Conservation (phyloP, 1,284 basidiomycete genomes). For the Chalciporus sp. region DNA sequence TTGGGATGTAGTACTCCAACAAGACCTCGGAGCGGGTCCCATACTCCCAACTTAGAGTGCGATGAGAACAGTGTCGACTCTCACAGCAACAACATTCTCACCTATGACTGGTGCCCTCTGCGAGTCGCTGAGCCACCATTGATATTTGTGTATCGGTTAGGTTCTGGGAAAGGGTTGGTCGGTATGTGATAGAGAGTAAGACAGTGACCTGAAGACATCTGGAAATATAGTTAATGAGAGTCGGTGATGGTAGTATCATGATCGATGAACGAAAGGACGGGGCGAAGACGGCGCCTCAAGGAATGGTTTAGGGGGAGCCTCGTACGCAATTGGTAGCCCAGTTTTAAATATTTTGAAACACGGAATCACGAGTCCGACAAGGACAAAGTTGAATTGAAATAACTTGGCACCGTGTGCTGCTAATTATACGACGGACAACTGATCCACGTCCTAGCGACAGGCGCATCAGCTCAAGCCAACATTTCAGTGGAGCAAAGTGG, state of each 20-base stretch:
- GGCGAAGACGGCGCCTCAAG: not conserved
- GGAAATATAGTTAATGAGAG: not conserved
- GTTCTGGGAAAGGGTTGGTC: conserved; percentile 22
- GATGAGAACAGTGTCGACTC: not conserved
- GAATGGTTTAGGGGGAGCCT: not conserved
- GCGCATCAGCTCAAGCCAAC: no score
- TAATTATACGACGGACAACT: no score
- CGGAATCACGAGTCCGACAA: not conserved
- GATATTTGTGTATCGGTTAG: conserved; percentile 28
- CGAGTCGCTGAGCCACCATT: conserved; percentile 27
- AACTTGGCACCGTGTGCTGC: not conserved
- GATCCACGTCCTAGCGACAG: no score
- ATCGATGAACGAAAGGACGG: not conserved
- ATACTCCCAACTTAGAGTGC: conserved; percentile 59
- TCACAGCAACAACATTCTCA: not conserved
- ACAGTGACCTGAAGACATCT: not conserved
- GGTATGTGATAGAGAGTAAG: conserved; percentile 11
- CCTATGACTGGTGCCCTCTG: conserved; percentile 36
- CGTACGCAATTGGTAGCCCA: not conserved
- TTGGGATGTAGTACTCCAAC: conserved; percentile 55
- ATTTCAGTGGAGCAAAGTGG: no score
- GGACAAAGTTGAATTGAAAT: not conserved
- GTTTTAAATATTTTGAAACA: not conserved
- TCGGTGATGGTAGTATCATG: not conserved
- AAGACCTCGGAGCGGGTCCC: conserved; percentile 63